These are phyloP conservation scores for Coemansia sp. DNA, from an alignment of 192 early-diverging fungal genomes.

Conservation along the genomic window DNA sequence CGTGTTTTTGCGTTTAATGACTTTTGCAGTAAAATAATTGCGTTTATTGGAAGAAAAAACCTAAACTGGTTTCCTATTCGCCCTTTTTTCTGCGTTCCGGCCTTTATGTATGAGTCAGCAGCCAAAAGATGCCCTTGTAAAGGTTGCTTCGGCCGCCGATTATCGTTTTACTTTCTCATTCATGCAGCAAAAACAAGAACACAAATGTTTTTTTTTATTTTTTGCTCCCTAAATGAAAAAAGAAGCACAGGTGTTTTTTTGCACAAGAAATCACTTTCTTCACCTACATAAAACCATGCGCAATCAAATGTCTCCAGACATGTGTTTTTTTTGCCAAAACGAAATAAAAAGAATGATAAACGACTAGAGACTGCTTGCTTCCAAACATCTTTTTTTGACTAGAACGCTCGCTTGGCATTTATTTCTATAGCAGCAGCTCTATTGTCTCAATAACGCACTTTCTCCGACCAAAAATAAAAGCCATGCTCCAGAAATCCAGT, in stretches of 20 bases:
- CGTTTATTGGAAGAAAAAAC: not conserved
- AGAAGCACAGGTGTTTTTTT: too few species aligned
- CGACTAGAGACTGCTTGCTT: too few species aligned
- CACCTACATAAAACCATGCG: not conserved
- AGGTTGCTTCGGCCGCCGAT: slow-evolving; percentile 1
- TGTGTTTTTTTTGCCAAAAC: not conserved
- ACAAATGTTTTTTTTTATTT: not conserved
- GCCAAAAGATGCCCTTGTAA: not conserved
- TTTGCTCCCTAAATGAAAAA: too few species aligned
- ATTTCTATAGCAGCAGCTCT: too few species aligned
- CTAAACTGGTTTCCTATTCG: not conserved
- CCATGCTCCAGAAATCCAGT: too few species aligned
- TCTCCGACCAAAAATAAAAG: too few species aligned
- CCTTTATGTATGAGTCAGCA: slow-evolving; percentile 11
- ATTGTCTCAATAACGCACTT: too few species aligned
- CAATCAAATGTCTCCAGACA: not conserved
- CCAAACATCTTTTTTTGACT: too few species aligned
- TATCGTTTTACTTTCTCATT: slow-evolving; percentile 5
- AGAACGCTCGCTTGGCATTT: too few species aligned
- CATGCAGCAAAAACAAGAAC: not conserved
- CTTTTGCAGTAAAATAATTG: not conserved
- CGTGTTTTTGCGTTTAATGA: too few species aligned
- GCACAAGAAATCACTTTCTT: not conserved
- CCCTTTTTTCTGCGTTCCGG: slow-evolving; percentile 1
- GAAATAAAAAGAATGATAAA: not conserved